phyloP scores from a whole-genome alignment of 2,329 filamentous ascomycete genomes.

The Xylariaceae sp. region DNA sequence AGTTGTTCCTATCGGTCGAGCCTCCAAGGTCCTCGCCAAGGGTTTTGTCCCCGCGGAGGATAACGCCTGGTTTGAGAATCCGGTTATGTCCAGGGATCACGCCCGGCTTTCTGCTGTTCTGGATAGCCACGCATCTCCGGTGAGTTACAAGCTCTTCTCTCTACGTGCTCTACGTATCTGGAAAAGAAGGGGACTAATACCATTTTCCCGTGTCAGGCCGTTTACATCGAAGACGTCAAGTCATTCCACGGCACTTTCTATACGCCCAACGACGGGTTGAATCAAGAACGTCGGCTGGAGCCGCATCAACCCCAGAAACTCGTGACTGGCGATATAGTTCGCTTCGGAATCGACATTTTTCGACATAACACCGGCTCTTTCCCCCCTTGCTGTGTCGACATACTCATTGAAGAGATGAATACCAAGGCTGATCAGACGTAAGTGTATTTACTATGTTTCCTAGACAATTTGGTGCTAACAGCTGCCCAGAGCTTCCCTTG shows the following conservation, averaged over 20 bases:
- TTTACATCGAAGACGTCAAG: slow-evolving; percentile 43
- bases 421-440: slow-evolving; percentile 8
- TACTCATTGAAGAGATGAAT: slow-evolving; percentile 25
- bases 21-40: slow-evolving; percentile 43
- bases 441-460: not conserved
- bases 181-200: slow-evolving; percentile 1
- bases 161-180: not conserved
- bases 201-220: slow-evolving; percentile 29
- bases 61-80: slow-evolving; percentile 67
- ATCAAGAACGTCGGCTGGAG: slow-evolving; percentile 21
- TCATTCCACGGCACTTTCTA: slow-evolving; percentile 53
- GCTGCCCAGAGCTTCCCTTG: slow-evolving; percentile 1
- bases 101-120: slow-evolving; percentile 49
- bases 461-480: slow-evolving; percentile 8
- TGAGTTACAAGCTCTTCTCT: slow-evolving; percentile 2
- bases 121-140: slow-evolving; percentile 22
- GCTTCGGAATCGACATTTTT: slow-evolving; percentile 39
- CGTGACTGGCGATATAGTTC: slow-evolving; percentile 33
- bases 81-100: slow-evolving; percentile 68
- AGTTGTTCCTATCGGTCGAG: slow-evolving; percentile 37
- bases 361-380: slow-evolving; percentile 32
- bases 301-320: slow-evolving; percentile 20
- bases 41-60: slow-evolving; percentile 36
- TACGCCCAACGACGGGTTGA: slow-evolving; percentile 28
- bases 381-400: slow-evolving; percentile 36